Evolutionary conservation across 805 yeast genomes (phyloP), one percentile per base, ranked within the genome.

Genomic region (Lipomyces sp.): DNA sequence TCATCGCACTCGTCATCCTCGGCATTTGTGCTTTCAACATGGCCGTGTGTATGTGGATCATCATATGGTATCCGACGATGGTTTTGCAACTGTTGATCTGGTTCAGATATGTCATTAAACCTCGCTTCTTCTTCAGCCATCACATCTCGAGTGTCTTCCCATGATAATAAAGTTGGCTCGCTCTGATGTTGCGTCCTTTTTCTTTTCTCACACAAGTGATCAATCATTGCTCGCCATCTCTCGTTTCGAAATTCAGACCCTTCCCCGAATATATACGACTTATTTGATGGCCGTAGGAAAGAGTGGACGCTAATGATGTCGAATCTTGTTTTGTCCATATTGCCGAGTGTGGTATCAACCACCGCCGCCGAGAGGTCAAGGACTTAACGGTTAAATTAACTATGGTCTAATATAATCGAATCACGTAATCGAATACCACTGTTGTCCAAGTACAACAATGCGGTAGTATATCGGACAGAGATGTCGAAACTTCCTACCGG

Each of bases 201-300:
- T n/a, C 34, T n/a, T 8, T 24, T 24, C 5, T 29, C 48, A 18
- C 34, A 55, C 50, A 37, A 51, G 11, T 58, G 50, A 15, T 61
- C 56, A 10, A 56, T 18, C 4, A 61, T 45, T 29, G 48, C 33
- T 13, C 60, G 37, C 60, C 60, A 56, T 24, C 53, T 62, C 35
- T 62, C 64, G 11, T 35, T 45, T 37, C 61, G 30, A 34, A 33
- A 8, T 15, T 62, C 64, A n/a, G 57, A 57, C 34, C 30, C 24
- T 24, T 24, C 53, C 39, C 57, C 51, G 42, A 62, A 62, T 30
- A 8, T 2, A 18, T 51, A 57, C 6, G 42, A 42, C 15, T 51
- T 42, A 5, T 29, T 32, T 7, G 57, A 48, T 6, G 64, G 54
- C 10, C 3, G 34, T 29, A 51, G 7, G 32, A n/a, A 51, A 32